Conservation (phyloP, 2,329 filamentous ascomycete genomes). For the Gremmenia infestans region DNA sequence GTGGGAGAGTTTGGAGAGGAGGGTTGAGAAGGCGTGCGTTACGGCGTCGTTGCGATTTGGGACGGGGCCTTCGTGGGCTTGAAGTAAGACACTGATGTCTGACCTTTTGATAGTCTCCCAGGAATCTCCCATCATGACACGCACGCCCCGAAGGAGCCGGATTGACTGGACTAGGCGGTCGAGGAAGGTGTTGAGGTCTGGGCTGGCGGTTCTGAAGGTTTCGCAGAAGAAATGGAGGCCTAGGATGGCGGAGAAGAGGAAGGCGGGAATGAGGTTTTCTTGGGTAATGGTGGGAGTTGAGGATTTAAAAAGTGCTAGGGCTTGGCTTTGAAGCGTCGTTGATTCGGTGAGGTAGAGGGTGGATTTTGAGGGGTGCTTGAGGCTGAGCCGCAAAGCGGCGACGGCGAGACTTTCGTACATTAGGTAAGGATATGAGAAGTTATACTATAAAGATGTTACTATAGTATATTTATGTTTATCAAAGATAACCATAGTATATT, state of each 20-base stretch:
- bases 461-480: neutral
- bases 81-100: slow-evolving; percentile 22
- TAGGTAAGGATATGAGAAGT: slow-evolving; percentile 26
- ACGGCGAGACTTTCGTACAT: slow-evolving; percentile 32
- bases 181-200: slow-evolving; percentile 29
- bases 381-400: slow-evolving; percentile 32
- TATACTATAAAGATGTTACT: slow-evolving; percentile 5
- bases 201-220: slow-evolving; percentile 29
- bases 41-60: slow-evolving; percentile 7
- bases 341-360: slow-evolving; percentile 31
- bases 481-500: neutral
- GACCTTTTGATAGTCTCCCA: slow-evolving; percentile 24
- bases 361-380: slow-evolving; percentile 15
- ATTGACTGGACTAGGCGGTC: slow-evolving; percentile 27
- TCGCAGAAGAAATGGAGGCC: slow-evolving; percentile 36
- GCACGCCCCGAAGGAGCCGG: slow-evolving; percentile 27
- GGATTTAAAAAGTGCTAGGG: slow-evolving; percentile 28
- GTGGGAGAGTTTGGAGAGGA: slow-evolving; percentile 2
- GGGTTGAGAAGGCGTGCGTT: neutral
- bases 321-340: slow-evolving; percentile 28
- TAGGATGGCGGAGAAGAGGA: slow-evolving; percentile 29
- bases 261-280: slow-evolving; percentile 24
- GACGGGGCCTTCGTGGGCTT: slow-evolving; percentile 2
- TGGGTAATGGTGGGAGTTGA: slow-evolving; percentile 15
- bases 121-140: slow-evolving; percentile 17